Conservation (phyloP, 257 asterid genomes). For the Solanum tarijense region DNA sequence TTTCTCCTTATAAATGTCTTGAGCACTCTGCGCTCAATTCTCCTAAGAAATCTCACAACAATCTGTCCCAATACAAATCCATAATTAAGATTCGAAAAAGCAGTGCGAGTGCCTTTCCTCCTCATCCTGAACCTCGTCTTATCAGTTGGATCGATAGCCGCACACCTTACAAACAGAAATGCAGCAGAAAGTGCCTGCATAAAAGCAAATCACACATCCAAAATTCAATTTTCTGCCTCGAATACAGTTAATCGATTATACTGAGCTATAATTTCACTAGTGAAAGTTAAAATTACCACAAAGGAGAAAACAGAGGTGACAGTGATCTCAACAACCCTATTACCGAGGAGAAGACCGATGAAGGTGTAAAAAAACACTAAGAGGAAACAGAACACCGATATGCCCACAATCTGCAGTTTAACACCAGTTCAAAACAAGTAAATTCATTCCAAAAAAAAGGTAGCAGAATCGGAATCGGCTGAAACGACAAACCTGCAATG, state of each 20-base stretch:
- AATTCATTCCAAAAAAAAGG: neutral
- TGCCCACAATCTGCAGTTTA: slow-evolving; percentile 69
- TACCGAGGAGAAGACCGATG: slow-evolving; percentile 71
- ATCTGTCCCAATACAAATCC: slow-evolving; percentile 39
- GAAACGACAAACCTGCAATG: slow-evolving; percentile 47
- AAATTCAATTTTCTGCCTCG: neutral
- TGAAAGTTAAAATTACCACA: slow-evolving; percentile 33
- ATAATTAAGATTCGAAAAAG: slow-evolving; percentile 27
- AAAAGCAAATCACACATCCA: neutral
- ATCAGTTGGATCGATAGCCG: slow-evolving; percentile 79
- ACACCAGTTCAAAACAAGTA: neutral
- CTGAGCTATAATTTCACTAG: neutral
- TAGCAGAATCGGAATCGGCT: neutral
- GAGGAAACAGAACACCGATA: slow-evolving; percentile 55
- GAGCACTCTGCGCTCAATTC: slow-evolving; percentile 65
- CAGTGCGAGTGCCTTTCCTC: slow-evolving; percentile 8
- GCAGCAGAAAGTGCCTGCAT: slow-evolving; percentile 60
- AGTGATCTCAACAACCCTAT: slow-evolving; percentile 49
- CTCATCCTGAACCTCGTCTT: slow-evolving; percentile 57
- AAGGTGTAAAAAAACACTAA: slow-evolving; percentile 70
- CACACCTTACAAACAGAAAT: slow-evolving; percentile 65
- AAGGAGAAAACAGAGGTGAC: slow-evolving; percentile 49
- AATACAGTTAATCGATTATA: neutral
- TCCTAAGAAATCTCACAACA: slow-evolving; percentile 46
- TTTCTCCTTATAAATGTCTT: slow-evolving; percentile 75